Conservation (phyloP, 2,329 filamentous ascomycete species). For the Helotiales sp. region DNA sequence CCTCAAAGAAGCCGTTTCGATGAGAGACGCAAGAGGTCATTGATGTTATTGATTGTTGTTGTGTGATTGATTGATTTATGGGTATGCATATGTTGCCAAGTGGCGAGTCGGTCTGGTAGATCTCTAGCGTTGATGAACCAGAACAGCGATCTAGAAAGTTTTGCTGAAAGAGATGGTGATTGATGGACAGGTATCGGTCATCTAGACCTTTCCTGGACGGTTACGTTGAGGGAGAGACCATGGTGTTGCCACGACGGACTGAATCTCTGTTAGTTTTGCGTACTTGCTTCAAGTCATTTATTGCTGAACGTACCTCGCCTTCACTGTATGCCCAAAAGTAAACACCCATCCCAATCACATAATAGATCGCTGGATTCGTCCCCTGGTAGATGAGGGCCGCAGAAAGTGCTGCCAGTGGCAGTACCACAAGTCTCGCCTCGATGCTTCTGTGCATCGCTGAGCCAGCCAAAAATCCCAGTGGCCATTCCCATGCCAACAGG, state of each 20-base stretch:
- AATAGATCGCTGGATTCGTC: conserved; percentile 91
- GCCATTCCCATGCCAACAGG: conserved; percentile 90
- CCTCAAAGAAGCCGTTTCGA: background rate
- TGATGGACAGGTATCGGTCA: background rate
- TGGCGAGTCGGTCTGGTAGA: conserved; percentile 8
- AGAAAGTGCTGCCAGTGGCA: conserved; percentile 78
- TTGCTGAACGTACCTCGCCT: conserved; percentile 77
- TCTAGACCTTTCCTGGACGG: conserved; percentile 38
- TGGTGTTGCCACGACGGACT: conserved; percentile 38
- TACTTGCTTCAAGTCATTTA: background rate
- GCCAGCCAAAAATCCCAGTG: conserved; percentile 77
- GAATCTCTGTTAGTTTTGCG: conserved; percentile 21
- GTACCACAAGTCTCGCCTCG: conserved; percentile 79
- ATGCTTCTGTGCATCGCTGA: conserved; percentile 83
- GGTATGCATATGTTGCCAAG: conserved; percentile 1
- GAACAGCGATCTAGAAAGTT: background rate
- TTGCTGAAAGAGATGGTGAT: background rate
- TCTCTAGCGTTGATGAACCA: conserved; percentile 9
- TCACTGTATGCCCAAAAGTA: conserved; percentile 99
- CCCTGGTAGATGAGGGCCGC: conserved; percentile 86
- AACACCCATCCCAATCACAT: conserved; percentile 79
- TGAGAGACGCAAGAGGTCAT: background rate
- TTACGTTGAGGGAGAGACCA: conserved; percentile 40
- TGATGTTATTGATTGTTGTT: background rate
- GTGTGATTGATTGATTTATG: background rate